These are phyloP conservation scores for Myxozyma monticola DNA, from an alignment of 805 yeast species.

Conservation along the genomic window DNA sequence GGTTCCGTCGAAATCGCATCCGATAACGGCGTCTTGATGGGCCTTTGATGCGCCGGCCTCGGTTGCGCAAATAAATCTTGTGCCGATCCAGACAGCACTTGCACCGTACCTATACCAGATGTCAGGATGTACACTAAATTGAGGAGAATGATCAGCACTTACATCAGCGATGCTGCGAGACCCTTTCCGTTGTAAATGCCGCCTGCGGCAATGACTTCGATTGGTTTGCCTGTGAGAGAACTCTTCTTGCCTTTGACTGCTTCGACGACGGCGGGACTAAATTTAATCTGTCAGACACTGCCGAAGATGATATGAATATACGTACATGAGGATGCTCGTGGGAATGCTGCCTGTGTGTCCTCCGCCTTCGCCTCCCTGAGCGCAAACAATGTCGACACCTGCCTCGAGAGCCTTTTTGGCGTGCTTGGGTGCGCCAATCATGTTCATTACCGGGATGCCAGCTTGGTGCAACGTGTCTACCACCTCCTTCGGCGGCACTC, in stretches of 20 bases:
- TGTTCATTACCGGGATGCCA: slow-evolving; percentile 35
- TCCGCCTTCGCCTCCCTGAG: slow-evolving; percentile 38
- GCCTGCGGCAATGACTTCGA: slow-evolving; percentile 36
- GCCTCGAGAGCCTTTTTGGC: slow-evolving; percentile 31
- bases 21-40: slow-evolving; percentile 32
- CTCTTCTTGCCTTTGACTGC: slow-evolving; percentile 30
- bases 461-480: slow-evolving; percentile 33
- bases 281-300: neutral
- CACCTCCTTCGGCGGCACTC: slow-evolving; percentile 33
- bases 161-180: slow-evolving; percentile 33
- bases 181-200: slow-evolving; percentile 33
- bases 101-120: no score
- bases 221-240: slow-evolving; percentile 32
- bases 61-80: slow-evolving; percentile 33
- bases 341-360: slow-evolving; percentile 36
- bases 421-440: slow-evolving; percentile 35
- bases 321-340: slow-evolving; percentile 31
- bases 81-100: slow-evolving; percentile 36
- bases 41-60: slow-evolving; percentile 35
- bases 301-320: neutral
- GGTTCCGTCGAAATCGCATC: slow-evolving; percentile 32
- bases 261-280: slow-evolving; percentile 35
- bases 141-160: no score
- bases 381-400: slow-evolving; percentile 35
- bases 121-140: no score